Evolutionary conservation across 768 basidiomycete species (phyloP).

Genomic region (Leucosporidium creatinivorum): DNA sequence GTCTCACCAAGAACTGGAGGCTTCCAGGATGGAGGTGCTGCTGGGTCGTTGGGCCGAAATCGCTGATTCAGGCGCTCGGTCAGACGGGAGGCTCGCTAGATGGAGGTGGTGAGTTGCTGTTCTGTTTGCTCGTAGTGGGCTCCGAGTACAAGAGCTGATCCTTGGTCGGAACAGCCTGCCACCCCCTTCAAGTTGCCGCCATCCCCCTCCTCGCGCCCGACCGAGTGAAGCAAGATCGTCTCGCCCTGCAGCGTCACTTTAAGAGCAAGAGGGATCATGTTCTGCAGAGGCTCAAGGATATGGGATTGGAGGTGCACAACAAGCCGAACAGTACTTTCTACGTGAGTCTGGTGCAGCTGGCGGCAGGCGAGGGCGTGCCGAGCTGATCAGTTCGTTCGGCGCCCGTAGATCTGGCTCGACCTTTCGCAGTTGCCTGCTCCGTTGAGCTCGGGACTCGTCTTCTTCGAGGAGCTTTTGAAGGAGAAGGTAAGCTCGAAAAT

Average conservation of each 20-base stretch:
- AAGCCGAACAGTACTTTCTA: constrained; percentile 83
- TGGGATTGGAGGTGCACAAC: constrained; percentile 67
- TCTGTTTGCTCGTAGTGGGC: not conserved
- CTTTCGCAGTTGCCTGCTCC: constrained; percentile 70
- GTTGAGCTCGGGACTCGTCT: constrained; percentile 80
- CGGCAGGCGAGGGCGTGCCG: not conserved
- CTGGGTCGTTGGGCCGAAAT: constrained; percentile 81
- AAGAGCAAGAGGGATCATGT: constrained; percentile 85
- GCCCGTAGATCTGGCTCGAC: constrained; percentile 48
- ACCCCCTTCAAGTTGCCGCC: constrained; percentile 72
- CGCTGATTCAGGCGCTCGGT: constrained; percentile 78
- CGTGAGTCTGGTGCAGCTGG: constrained; percentile 44
- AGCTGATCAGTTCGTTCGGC: not conserved
- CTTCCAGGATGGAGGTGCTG: constrained; percentile 82
- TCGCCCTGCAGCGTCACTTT: constrained; percentile 56
- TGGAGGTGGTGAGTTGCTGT: constrained; percentile 54
- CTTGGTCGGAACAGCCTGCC: constrained; percentile 2
- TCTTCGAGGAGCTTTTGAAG: constrained; percentile 90
- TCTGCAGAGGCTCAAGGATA: constrained; percentile 64
- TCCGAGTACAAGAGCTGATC: constrained; percentile 54
- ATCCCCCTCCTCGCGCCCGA: constrained; percentile 63
- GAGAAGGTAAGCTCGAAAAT: constrained; percentile 47
- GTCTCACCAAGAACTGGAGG: constrained; percentile 93
- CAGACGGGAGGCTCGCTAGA: constrained; percentile 92
- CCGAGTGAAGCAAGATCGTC: constrained; percentile 64